Evolutionary conservation across 768 basidiomycete genomes (phyloP).

Genomic region (Suillus decipiens): DNA sequence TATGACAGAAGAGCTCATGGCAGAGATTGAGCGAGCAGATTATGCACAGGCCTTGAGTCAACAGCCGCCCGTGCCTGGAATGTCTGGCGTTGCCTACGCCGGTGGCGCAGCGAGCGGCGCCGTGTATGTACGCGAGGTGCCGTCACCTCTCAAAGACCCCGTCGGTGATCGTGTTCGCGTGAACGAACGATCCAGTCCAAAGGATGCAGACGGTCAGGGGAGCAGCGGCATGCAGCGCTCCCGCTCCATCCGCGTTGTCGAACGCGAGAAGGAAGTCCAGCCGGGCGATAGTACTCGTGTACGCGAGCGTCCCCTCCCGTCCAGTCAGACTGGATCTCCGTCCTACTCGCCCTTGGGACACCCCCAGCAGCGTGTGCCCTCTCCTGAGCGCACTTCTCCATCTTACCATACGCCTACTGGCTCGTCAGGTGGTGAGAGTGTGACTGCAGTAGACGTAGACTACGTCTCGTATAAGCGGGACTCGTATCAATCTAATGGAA

Average conservation of each 20-base stretch:
- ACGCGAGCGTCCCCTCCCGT: slow-evolving; percentile 31
- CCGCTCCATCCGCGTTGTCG: slow-evolving; percentile 38
- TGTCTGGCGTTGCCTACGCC: slow-evolving; percentile 47
- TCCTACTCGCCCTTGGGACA: slow-evolving; percentile 45
- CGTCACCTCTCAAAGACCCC: slow-evolving; percentile 51
- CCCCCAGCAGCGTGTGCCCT: slow-evolving; percentile 43
- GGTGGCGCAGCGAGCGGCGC: slow-evolving; percentile 45
- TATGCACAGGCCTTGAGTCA: slow-evolving; percentile 57
- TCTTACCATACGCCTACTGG: slow-evolving; percentile 50
- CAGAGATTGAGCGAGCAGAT: slow-evolving; percentile 74
- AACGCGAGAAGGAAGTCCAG: slow-evolving; percentile 46
- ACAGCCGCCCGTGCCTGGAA: slow-evolving; percentile 37
- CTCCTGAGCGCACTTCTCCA: slow-evolving; percentile 56
- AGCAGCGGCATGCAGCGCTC: slow-evolving; percentile 22
- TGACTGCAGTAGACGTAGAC: slow-evolving; percentile 35
- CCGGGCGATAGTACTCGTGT: slow-evolving; percentile 26
- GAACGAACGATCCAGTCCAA: slow-evolving; percentile 56
- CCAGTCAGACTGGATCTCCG: slow-evolving; percentile 38
- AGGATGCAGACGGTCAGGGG: slow-evolving; percentile 46
- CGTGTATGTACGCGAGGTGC: slow-evolving; percentile 34
- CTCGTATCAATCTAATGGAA: slow-evolving; percentile 35
- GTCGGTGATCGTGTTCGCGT: slow-evolving; percentile 56
- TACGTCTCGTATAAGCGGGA: slow-evolving; percentile 52
- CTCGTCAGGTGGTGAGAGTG: slow-evolving; percentile 47
- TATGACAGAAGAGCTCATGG: slow-evolving; percentile 69